Evolutionary conservation across 2,329 filamentous ascomycete species (phyloP).

Genomic region (Emericellopsis atlantica): DNA sequence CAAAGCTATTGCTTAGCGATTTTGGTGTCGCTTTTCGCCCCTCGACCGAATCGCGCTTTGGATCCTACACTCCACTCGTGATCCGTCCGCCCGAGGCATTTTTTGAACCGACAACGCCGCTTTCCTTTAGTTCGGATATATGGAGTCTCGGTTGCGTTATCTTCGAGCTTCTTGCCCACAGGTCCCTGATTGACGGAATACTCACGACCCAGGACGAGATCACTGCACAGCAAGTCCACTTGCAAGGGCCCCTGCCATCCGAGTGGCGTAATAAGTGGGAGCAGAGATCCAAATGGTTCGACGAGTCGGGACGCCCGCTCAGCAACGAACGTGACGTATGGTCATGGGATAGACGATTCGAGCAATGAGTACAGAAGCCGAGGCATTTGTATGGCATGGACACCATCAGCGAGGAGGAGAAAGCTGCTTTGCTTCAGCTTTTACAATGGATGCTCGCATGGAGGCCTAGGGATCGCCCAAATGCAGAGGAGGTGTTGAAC

Average conservation of each 20-base stretch:
- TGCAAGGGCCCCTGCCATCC: slow-evolving; percentile 13
- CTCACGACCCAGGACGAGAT: slow-evolving; percentile 13
- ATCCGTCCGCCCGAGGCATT: slow-evolving; percentile 15
- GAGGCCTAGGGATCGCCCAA: slow-evolving; percentile 7
- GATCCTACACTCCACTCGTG: neutral
- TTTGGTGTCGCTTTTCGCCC: slow-evolving; percentile 21
- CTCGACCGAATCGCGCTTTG: slow-evolving; percentile 3
- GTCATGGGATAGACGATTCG: slow-evolving; percentile 7
- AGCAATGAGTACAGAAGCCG: slow-evolving; percentile 8
- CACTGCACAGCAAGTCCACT: slow-evolving; percentile 14
- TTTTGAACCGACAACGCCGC: slow-evolving; percentile 17
- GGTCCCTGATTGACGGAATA: slow-evolving; percentile 14
- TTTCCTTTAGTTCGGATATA: slow-evolving; percentile 15
- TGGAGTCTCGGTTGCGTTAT: slow-evolving; percentile 17
- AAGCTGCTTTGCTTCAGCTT: slow-evolving; percentile 7
- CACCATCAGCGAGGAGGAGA: slow-evolving; percentile 5
- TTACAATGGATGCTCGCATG: slow-evolving; percentile 10
- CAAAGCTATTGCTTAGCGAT: slow-evolving; percentile 11
- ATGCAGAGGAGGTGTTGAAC: slow-evolving; percentile 3
- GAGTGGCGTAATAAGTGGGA: slow-evolving; percentile 17
- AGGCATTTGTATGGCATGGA: slow-evolving; percentile 4
- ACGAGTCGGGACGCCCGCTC: slow-evolving; percentile 4
- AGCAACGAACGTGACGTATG: slow-evolving; percentile 5
- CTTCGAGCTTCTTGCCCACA: slow-evolving; percentile 13
- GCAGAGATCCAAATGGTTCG: slow-evolving; percentile 4